phyloP scores from a whole-genome alignment of 805 yeast species.

The Hanseniaspora pseudoguilliermondii region DNA sequence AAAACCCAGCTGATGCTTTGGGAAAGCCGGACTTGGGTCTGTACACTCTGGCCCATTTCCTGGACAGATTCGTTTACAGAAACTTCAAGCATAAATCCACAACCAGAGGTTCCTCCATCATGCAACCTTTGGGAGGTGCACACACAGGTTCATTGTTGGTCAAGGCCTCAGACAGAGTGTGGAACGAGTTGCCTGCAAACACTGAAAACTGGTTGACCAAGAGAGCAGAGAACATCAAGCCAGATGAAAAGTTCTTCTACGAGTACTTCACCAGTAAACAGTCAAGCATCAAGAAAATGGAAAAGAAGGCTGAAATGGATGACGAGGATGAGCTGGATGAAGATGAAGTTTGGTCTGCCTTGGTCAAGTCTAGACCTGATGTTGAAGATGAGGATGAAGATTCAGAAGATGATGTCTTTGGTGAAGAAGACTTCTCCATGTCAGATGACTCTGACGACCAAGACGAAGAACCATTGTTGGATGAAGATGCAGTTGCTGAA shows the following conservation, averaged over 20 bases:
- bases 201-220: constrained; percentile 70
- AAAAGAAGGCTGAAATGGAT: constrained; percentile 23
- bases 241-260: constrained; percentile 79
- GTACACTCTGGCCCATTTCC: constrained; percentile 75
- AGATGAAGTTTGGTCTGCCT: constrained; percentile 69
- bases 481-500: constrained; percentile 26
- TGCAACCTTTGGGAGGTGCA: constrained; percentile 89
- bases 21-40: constrained; percentile 83
- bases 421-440: constrained; percentile 29
- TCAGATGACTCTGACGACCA: constrained; percentile 20
- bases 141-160: constrained; percentile 60
- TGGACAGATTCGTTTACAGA: constrained; percentile 90
- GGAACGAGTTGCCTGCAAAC: constrained; percentile 56
- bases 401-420: constrained; percentile 34
- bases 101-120: constrained; percentile 79
- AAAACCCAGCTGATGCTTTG: constrained; percentile 51
- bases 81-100: constrained; percentile 68
- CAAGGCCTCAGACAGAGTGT: constrained; percentile 38
- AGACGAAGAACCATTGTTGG: constrained; percentile 15
- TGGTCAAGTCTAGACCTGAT: constrained; percentile 62
- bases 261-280: constrained; percentile 65
- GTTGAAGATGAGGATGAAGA: constrained; percentile 42
- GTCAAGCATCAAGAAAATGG: constrained; percentile 25
- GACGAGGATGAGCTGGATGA: constrained; percentile 40
- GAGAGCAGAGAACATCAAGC: constrained; percentile 53